Conservation (phyloP, 805 yeast species). For the Candida boleticola region DNA sequence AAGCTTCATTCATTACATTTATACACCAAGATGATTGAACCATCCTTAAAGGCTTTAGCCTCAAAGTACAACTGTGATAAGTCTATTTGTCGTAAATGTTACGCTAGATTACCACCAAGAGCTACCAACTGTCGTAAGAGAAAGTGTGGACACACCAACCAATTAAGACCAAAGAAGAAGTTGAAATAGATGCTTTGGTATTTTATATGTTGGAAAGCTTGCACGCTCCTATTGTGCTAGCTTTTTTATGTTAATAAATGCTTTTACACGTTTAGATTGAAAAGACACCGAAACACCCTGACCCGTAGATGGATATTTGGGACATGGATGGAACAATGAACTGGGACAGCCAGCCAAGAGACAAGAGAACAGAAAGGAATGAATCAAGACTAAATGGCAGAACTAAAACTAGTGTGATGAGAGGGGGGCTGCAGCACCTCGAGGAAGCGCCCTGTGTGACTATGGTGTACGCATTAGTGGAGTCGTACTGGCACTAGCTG, state of each 20-base stretch:
- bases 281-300: not conserved
- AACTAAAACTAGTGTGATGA: no score
- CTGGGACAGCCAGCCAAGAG: no score
- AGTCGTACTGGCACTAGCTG: no score
- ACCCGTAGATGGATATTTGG: not conserved
- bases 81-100: constrained; percentile 98
- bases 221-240: not conserved
- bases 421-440: no score
- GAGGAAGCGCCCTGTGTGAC: no score
- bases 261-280: constrained; percentile 3
- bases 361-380: no score
- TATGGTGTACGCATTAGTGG: no score
- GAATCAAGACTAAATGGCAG: no score
- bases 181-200: constrained; percentile 70
- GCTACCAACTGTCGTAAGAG: constrained; percentile 99
- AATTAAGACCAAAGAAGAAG: constrained; percentile 99
- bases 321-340: no score
- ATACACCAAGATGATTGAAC: constrained; percentile 75
- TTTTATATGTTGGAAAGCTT: constrained; percentile 2
- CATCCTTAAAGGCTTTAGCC: constrained; percentile 98
- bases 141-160: constrained; percentile 99
- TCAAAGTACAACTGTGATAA: constrained; percentile 99
- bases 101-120: constrained; percentile 99
- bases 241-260: constrained; percentile 3
- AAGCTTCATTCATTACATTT: constrained; percentile 2